phyloP scores from a whole-genome alignment of 1,284 basidiomycete genomes.

The Ustilago vetiveriae region DNA sequence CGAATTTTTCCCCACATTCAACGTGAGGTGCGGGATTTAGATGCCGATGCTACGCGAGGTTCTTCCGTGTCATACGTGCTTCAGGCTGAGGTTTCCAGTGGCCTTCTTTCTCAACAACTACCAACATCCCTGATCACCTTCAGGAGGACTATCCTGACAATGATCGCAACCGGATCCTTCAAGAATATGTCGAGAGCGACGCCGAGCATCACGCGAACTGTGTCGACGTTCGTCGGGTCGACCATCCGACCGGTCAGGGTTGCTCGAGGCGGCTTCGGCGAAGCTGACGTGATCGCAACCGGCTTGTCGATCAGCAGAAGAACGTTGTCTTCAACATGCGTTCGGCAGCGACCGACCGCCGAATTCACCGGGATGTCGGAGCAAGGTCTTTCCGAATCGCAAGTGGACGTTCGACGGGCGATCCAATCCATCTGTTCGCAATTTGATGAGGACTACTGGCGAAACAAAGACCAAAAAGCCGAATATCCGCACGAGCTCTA shows the following conservation, averaged over 20 bases:
- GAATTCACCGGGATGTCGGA: slow-evolving; percentile 45
- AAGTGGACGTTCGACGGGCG: slow-evolving; percentile 45
- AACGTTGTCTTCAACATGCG: slow-evolving; percentile 5
- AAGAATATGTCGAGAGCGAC: neutral
- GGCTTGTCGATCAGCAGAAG: neutral
- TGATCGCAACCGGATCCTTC: slow-evolving; percentile 5
- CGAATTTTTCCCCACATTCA: slow-evolving; percentile 4
- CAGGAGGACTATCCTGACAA: neutral
- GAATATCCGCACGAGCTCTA: slow-evolving; percentile 57
- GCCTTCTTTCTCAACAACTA: neutral
- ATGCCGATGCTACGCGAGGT: neutral
- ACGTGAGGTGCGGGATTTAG: slow-evolving; percentile 1
- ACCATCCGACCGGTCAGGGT: neutral
- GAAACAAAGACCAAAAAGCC: slow-evolving; percentile 34
- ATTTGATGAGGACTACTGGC: slow-evolving; percentile 52
- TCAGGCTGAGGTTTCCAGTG: too few relatives aligned
- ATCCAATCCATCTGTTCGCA: slow-evolving; percentile 35
- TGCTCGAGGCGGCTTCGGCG: neutral
- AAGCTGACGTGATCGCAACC: neutral
- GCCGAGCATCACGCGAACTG: neutral
- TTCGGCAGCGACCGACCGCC: neutral
- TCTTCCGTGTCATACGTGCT: too few relatives aligned
- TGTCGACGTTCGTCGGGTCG: neutral
- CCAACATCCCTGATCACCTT: neutral
- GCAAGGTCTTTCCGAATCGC: slow-evolving; percentile 47